Base-by-base conservation (phyloP, 495 filamentous ascomycete species). In the Barbatosphaeria neglecta region DNA sequence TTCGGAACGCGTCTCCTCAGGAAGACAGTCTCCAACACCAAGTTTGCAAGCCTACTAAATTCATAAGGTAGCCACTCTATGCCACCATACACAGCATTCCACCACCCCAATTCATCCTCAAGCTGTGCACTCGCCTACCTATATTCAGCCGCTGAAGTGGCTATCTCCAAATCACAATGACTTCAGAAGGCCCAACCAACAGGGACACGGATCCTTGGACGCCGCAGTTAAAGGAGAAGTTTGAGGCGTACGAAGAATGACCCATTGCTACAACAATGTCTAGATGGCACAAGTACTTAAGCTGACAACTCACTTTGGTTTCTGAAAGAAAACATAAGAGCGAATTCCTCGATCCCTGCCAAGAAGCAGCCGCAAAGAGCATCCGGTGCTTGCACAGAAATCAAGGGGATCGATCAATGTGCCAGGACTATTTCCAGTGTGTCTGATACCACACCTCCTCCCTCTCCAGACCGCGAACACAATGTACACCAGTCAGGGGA, bases 351-450 rank as follows among this genome's bases (percentile, higher is more conserved):
- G 90, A 97, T 57, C 90, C 90, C 13, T 97, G 90, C 60, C 89
- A 96, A 59, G 87, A 93, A 46, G 89, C 86, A n/a, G 90, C 92
- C n/a, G 64, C 78, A 40, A 73, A 78, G 49, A 95, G 87, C 63
- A 76, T 94, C 11, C 80, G 76, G 57, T 97, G 90, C 66, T 71
- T 97, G 63, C 80, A 86, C 53, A 79, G 90, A 19, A 97, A 97
- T 65, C 80, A 67, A 2, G 87, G 79, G 17, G 87, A 95, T 61
- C 76, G 80, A 44, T 74, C 82, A n/a, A 81, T 96, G 78, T 97
- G 90, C 57, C 65, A 67, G 42, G 92, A 96, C 61, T 97, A 92
- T 62, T 97, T 97, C 58, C 84, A 95, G 90, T 96, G 52, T 68
- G 81, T 67, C 15, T n/a, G 15, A 27, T 37, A 37, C 37, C 13